phyloP scores from a whole-genome alignment of 495 filamentous ascomycete genomes.

The Penicilliopsis zonata region DNA sequence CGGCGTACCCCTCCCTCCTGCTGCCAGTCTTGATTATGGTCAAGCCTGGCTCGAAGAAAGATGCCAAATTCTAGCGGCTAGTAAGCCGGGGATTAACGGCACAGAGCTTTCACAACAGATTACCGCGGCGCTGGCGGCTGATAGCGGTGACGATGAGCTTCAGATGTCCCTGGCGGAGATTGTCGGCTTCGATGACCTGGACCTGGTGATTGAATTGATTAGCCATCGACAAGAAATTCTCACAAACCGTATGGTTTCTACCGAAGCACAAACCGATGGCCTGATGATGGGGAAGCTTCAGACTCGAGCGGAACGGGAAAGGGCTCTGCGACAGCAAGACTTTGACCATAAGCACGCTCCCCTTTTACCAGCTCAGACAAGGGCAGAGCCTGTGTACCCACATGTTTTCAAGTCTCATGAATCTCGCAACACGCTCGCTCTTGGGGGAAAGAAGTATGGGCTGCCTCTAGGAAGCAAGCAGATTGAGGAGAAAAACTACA shows the following conservation, averaged over 20 bases:
- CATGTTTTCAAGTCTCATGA: constrained; percentile 80
- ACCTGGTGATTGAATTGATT: constrained; percentile 77
- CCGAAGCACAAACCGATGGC: constrained; percentile 34
- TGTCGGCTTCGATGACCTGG: constrained; percentile 82
- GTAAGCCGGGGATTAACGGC: constrained; percentile 49
- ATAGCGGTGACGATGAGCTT: constrained; percentile 64
- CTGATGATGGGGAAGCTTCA: constrained; percentile 45
- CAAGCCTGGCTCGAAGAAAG: constrained; percentile 51
- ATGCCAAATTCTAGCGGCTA: constrained; percentile 47
- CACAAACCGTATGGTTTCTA: constrained; percentile 17
- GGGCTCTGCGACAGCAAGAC: constrained; percentile 60
- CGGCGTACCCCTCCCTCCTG: constrained; percentile 10
- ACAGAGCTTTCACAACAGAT: constrained; percentile 59
- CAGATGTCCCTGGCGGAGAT: constrained; percentile 87
- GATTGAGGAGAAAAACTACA: constrained; percentile 58
- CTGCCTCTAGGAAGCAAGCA: constrained; percentile 55
- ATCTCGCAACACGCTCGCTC: constrained; percentile 70
- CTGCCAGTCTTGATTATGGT: constrained; percentile 16
- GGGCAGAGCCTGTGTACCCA: constrained; percentile 62
- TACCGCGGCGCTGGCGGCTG: constrained; percentile 50
- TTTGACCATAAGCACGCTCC: constrained; percentile 68
- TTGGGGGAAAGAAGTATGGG: constrained; percentile 64
- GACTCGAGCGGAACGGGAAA: constrained; percentile 65
- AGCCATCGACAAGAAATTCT: constrained; percentile 56
- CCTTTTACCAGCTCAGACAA: constrained; percentile 48